phyloP scores from a whole-genome alignment of 805 yeast genomes.

The Clavispora asparagi region DNA sequence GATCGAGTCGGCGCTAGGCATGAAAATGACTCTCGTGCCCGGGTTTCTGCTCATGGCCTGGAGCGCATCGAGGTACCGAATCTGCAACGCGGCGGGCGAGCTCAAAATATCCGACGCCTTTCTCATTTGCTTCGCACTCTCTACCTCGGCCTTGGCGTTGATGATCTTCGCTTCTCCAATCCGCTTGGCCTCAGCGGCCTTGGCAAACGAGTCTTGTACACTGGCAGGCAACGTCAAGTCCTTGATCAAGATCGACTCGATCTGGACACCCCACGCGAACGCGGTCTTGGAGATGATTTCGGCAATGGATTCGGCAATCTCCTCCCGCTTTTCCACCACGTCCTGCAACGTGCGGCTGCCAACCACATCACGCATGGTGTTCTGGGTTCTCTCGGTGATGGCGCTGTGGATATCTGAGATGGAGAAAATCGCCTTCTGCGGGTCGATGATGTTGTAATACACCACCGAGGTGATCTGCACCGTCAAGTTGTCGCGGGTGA shows the following conservation, averaged over 20 bases:
- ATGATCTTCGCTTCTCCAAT: slow-evolving; percentile 74
- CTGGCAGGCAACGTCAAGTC: slow-evolving; percentile 52
- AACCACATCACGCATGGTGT: slow-evolving; percentile 66
- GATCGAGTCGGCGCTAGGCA: slow-evolving; percentile 51
- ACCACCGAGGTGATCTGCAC: slow-evolving; percentile 61
- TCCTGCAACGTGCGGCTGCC: slow-evolving; percentile 65
- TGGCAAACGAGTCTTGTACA: slow-evolving; percentile 57
- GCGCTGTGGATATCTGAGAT: slow-evolving; percentile 52
- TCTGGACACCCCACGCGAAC: slow-evolving; percentile 63
- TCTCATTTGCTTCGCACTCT: slow-evolving; percentile 70
- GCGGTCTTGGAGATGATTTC: slow-evolving; percentile 59
- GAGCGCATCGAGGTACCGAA: slow-evolving; percentile 74
- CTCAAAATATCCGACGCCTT: slow-evolving; percentile 73
- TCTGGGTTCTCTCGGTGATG: slow-evolving; percentile 62
- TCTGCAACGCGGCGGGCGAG: slow-evolving; percentile 73
- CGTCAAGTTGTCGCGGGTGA: slow-evolving; percentile 66
- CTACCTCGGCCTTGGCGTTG: slow-evolving; percentile 72
- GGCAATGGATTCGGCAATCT: slow-evolving; percentile 58
- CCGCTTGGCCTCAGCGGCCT: slow-evolving; percentile 72
- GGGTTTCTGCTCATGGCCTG: slow-evolving; percentile 62
- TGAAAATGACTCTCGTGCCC: slow-evolving; percentile 64
- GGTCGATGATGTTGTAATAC: slow-evolving; percentile 62
- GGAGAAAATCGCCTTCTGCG: slow-evolving; percentile 60
- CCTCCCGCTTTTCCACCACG: slow-evolving; percentile 68
- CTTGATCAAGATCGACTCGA: slow-evolving; percentile 64